These are phyloP conservation scores for Mortierella sp. DNA, from an alignment of 371 early-diverging fungal genomes.

Conservation along the genomic window DNA sequence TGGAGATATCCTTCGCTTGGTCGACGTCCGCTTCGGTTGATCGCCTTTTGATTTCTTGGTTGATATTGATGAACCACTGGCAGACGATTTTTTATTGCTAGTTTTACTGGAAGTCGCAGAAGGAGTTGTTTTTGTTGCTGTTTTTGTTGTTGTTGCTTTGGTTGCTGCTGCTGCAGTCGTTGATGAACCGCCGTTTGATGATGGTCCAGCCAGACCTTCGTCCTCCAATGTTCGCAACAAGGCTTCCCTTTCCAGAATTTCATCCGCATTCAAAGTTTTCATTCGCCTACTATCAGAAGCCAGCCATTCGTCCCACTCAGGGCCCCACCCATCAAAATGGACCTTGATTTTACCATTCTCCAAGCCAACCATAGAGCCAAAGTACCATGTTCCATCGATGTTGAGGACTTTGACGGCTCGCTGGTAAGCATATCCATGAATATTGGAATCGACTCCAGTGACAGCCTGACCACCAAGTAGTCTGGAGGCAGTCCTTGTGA, in stretches of 20 bases:
- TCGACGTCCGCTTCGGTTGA: not conserved
- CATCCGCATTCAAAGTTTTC: slow-evolving; percentile 18
- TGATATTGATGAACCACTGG: not conserved
- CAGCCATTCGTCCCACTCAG: slow-evolving; percentile 74
- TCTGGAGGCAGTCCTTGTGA: slow-evolving; percentile 66
- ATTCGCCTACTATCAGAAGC: slow-evolving; percentile 70
- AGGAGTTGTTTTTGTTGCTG: not conserved
- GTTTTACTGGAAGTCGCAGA: not conserved
- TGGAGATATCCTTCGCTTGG: slow-evolving; percentile 5
- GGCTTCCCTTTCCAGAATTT: slow-evolving; percentile 16
- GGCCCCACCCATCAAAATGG: slow-evolving; percentile 72
- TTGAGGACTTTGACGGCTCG: slow-evolving; percentile 63
- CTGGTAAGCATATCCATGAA: slow-evolving; percentile 57
- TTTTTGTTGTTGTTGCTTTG: too few relatives aligned
- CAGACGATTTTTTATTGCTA: not conserved
- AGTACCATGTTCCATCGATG: slow-evolving; percentile 66
- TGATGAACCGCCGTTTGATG: not conserved
- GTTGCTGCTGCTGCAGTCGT: not conserved
- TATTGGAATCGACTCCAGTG: slow-evolving; percentile 57
- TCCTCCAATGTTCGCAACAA: not conserved
- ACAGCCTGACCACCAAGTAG: slow-evolving; percentile 52
- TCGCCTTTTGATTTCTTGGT: not conserved
- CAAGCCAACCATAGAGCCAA: slow-evolving; percentile 63
- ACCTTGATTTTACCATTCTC: slow-evolving; percentile 63
- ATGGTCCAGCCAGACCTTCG: not conserved